Conservation (phyloP, 164 flowering plant genomes). For the Santalum album region DNA sequence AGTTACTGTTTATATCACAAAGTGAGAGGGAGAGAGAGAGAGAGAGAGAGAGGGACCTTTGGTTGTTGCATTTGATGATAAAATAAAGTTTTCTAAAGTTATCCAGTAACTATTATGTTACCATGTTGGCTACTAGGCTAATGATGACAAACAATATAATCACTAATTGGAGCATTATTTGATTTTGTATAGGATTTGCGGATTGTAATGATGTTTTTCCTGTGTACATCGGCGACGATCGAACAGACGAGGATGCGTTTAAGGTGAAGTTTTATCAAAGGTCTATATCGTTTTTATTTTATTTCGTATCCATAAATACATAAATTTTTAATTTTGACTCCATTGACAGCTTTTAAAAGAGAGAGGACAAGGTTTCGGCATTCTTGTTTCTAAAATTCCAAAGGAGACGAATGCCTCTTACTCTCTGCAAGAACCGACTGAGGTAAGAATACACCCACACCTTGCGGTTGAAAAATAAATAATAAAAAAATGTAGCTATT, state of each 20-base stretch:
- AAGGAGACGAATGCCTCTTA: constrained; percentile 62
- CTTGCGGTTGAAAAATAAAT: neutral
- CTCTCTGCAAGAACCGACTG: constrained; percentile 58
- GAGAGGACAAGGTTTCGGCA: constrained; percentile 70
- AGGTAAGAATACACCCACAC: constrained; percentile 23
- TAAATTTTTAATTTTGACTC: too few relatives aligned
- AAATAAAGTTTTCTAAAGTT: too few relatives aligned
- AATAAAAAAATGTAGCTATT: neutral
- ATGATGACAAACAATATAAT: too few relatives aligned
- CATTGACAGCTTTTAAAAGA: constrained; percentile 49
- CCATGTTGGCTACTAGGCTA: too few relatives aligned
- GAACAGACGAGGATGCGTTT: constrained; percentile 75
- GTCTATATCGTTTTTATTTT: too few relatives aligned
- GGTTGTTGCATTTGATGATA: too few relatives aligned
- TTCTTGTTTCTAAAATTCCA: constrained; percentile 58
- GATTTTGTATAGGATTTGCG: constrained; percentile 33
- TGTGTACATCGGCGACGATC: constrained; percentile 69
- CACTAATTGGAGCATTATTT: neutral
- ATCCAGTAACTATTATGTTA: too few relatives aligned
- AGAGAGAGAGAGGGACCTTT: too few relatives aligned
- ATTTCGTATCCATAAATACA: too few relatives aligned
- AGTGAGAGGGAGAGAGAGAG: too few relatives aligned
- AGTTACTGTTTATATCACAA: too few relatives aligned
- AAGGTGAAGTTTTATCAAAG: constrained; percentile 42
- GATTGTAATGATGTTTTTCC: constrained; percentile 52